Percentiles rank a stretch among this genome's conserved stretches.
These are phyloP conservation scores for Exsudoporus floridanus DNA, from an alignment of 1,284 basidiomycete species.

Conservation along the genomic window DNA sequence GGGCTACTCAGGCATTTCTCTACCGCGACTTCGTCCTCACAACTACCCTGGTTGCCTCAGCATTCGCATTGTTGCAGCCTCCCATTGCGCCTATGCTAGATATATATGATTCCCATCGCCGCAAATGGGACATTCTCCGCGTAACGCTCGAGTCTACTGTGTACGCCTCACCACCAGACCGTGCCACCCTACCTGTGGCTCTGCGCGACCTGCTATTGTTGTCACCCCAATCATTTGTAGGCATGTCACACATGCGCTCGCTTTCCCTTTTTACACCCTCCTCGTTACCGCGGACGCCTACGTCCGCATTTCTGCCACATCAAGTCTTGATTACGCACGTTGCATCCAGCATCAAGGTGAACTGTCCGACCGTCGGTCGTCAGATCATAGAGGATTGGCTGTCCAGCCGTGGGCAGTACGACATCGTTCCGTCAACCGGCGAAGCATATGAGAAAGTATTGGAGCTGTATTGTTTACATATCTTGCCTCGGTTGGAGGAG, in stretches of 20 bases:
- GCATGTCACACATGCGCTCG: conserved; percentile 60
- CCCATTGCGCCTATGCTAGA: conserved; percentile 44
- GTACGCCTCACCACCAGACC: conserved; percentile 54
- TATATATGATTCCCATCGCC: conserved; percentile 51
- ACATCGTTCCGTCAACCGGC: conserved; percentile 35
- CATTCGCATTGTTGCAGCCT: conserved; percentile 59
- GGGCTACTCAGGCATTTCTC: conserved; percentile 74
- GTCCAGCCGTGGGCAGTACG: conserved; percentile 45
- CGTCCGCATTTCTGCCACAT: conserved; percentile 60
- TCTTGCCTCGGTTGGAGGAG: conserved; percentile 67
- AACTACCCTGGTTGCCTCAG: conserved; percentile 62
- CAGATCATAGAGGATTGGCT: conserved; percentile 77
- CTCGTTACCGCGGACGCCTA: conserved; percentile 38
- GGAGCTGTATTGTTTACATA: conserved; percentile 69
- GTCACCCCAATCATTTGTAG: conserved; percentile 58
- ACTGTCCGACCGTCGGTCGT: conserved; percentile 57
- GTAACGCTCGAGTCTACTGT: conserved; percentile 77
- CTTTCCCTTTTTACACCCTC: conserved; percentile 63
- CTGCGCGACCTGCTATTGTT: conserved; percentile 53
- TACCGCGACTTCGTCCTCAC: conserved; percentile 66
- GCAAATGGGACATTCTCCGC: conserved; percentile 81
- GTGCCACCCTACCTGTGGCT: conserved; percentile 46
- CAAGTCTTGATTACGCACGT: conserved; percentile 67
- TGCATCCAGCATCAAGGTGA: conserved; percentile 65
- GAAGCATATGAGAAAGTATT: conserved; percentile 70